A percentile compares a stretch with the other conserved stretches of the same genome.
Evolutionary conservation across 805 yeast species (phyloP).

Genomic region (Monosporozyma aquatica): DNA sequence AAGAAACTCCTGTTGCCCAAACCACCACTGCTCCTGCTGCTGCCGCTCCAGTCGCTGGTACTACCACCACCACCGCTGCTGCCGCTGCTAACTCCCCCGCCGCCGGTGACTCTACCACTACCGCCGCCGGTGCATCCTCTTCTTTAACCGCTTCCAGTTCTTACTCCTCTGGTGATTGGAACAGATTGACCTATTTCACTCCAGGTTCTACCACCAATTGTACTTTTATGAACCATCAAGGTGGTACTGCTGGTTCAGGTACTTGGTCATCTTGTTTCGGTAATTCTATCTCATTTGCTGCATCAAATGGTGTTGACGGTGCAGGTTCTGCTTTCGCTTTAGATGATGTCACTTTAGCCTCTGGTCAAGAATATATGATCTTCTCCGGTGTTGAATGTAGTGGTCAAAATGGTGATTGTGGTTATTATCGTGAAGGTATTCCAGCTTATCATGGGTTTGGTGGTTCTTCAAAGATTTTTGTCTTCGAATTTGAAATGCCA

Average conservation of each 20-base stretch:
- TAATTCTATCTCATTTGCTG: slow-evolving; percentile 81
- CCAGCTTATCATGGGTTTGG: slow-evolving; percentile 94
- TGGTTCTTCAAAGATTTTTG: slow-evolving; percentile 76
- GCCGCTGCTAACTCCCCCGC: too few species aligned
- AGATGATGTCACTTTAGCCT: slow-evolving; percentile 55
- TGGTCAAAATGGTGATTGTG: slow-evolving; percentile 48
- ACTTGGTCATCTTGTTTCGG: slow-evolving; percentile 81
- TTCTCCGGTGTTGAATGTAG: slow-evolving; percentile 64
- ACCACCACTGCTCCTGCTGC: too few species aligned
- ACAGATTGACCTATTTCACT: slow-evolving; percentile 63
- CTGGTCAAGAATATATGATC: slow-evolving; percentile 74
- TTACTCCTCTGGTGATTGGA: slow-evolving; percentile 52
- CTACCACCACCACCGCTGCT: too few species aligned
- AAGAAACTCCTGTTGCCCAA: slow-evolving; percentile 9
- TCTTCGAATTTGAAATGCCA: slow-evolving; percentile 94
- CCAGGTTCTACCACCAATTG: slow-evolving; percentile 65
- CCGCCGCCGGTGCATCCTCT: slow-evolving; percentile 27
- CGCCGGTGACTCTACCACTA: slow-evolving; percentile 17
- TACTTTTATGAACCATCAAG: slow-evolving; percentile 78
- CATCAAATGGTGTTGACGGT: slow-evolving; percentile 65
- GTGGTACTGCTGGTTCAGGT: slow-evolving; percentile 83
- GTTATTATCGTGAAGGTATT: slow-evolving; percentile 72
- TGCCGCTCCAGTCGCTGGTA: too few species aligned
- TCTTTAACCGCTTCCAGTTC: slow-evolving; percentile 27
- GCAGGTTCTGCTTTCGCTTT: slow-evolving; percentile 63